A percentile compares a stretch with the other conserved stretches of the same genome.
Conservation (phyloP, 148 eudicot genomes). For the Pouteria glomerata region DNA sequence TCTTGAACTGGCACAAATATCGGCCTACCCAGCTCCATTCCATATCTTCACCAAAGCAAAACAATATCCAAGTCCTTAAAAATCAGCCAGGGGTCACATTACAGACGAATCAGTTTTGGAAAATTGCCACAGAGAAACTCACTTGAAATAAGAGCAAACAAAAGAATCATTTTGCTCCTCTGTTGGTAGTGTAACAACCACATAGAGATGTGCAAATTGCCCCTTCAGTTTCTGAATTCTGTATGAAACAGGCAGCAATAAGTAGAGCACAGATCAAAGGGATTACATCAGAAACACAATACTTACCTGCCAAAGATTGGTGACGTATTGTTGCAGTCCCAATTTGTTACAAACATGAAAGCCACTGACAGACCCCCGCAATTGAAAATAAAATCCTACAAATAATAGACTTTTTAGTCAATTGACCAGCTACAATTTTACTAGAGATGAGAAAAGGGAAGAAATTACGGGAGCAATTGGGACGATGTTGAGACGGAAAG, state of each 20-base stretch:
- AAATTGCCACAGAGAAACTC: constrained; percentile 15
- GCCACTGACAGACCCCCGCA: constrained; percentile 92
- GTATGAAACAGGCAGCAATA: constrained; percentile 21
- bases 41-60: constrained; percentile 46
- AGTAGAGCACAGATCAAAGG: not conserved
- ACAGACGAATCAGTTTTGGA: not conserved
- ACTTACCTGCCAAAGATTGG: constrained; percentile 58
- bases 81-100: not conserved
- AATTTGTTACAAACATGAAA: constrained; percentile 68
- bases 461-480: constrained; percentile 74
- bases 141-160: constrained; percentile 73
- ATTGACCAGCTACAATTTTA: not conserved
- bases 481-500: constrained; percentile 68
- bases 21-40: constrained; percentile 77
- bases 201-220: constrained; percentile 87
- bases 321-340: constrained; percentile 41
- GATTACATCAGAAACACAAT: not conserved
- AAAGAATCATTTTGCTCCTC: constrained; percentile 80
- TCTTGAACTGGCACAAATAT: constrained; percentile 72
- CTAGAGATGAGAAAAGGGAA: constrained; percentile 8
- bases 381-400: constrained; percentile 92
- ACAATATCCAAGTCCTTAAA: constrained; percentile 6
- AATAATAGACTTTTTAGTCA: constrained; percentile 8
- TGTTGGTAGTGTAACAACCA: constrained; percentile 74
- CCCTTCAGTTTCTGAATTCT: constrained; percentile 77